These are phyloP conservation scores for Alternaria atra DNA, from an alignment of 2,329 filamentous ascomycete species.

Conservation along the genomic window DNA sequence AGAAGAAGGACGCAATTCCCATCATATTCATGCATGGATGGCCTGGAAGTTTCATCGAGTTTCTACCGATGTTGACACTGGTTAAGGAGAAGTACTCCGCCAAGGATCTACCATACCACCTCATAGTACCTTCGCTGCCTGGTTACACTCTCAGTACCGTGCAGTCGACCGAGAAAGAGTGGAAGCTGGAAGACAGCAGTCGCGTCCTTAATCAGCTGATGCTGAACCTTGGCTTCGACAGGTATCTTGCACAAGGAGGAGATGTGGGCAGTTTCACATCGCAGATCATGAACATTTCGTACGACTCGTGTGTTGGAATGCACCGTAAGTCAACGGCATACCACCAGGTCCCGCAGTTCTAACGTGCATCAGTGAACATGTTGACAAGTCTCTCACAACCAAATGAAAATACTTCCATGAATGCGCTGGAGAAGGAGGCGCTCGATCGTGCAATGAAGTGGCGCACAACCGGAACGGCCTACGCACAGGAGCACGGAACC, in stretches of 20 bases:
- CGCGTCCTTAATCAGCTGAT: conserved; percentile 64
- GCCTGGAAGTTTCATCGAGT: conserved; percentile 66
- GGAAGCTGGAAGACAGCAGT: conserved; percentile 52
- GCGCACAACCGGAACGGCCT: conserved; percentile 57
- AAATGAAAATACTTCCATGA: conserved; percentile 28
- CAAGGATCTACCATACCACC: conserved; percentile 63
- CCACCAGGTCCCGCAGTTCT: neutral
- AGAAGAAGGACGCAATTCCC: conserved; percentile 62
- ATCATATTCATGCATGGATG: conserved; percentile 66
- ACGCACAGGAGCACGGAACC: conserved; percentile 63
- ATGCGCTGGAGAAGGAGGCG: conserved; percentile 26
- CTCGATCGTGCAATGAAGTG: conserved; percentile 43
- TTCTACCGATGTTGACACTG: conserved; percentile 61
- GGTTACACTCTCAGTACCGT: conserved; percentile 63
- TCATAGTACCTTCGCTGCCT: conserved; percentile 66
- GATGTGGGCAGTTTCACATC: conserved; percentile 62
- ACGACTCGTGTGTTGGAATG: conserved; percentile 59
- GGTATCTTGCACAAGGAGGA: conserved; percentile 67
- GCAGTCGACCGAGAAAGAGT: conserved; percentile 58
- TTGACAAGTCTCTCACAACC: conserved; percentile 15
- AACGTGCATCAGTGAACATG: conserved; percentile 39
- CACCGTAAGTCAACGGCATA: conserved; percentile 34
- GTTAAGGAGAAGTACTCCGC: conserved; percentile 60
- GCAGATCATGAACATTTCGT: conserved; percentile 50
- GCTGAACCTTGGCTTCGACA: conserved; percentile 63